phyloP scores from a whole-genome alignment of 345 rosid species.

The Eucalyptus tenuipes region DNA sequence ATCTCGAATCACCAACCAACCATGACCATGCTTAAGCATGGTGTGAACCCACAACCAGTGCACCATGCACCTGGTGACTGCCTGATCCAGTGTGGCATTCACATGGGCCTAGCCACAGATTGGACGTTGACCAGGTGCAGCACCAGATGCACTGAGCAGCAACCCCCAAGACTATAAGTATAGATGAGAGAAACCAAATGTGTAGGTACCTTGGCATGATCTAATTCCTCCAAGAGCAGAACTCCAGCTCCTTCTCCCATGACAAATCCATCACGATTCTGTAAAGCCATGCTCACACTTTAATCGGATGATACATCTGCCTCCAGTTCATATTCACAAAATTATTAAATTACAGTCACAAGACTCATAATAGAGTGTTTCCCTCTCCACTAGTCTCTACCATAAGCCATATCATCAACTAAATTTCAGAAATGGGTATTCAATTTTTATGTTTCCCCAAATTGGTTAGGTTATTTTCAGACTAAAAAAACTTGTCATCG shows the following conservation, averaged over 20 bases:
- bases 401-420: not conserved
- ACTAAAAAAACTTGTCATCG: not conserved
- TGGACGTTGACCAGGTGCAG: not conserved
- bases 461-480: not conserved
- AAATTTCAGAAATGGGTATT: not conserved
- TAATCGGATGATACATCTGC: not conserved
- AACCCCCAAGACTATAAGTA: not conserved
- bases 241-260: constrained; percentile 65
- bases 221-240: constrained; percentile 45
- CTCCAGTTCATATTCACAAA: not conserved
- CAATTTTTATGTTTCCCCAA: not conserved
- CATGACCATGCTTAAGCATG: not conserved
- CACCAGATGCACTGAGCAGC: not conserved
- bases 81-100: not conserved
- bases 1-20: not conserved
- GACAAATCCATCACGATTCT: constrained; percentile 49
- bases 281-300: constrained; percentile 2
- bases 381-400: not conserved
- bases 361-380: not conserved
- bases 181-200: not conserved
- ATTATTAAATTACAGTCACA: not conserved
- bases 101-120: not conserved
- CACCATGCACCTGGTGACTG: not conserved
- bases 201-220: constrained; percentile 39
- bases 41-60: not conserved